These are phyloP conservation scores for Stropharia rugosoannulata DNA, from an alignment of 768 basidiomycete species.

Conservation along the genomic window DNA sequence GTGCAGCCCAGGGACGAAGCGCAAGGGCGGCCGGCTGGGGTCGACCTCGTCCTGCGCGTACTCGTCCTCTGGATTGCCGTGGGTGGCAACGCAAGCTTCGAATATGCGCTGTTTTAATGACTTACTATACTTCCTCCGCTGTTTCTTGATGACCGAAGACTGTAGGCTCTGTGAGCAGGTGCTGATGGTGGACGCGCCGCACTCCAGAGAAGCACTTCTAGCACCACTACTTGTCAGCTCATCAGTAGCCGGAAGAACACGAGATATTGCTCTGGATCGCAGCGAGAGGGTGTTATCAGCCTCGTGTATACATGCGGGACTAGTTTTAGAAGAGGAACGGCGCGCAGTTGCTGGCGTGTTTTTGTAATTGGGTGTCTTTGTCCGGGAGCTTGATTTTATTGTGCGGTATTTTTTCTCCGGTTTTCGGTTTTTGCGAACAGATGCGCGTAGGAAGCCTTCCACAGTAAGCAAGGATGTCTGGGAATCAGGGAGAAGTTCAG, in stretches of 20 bases:
- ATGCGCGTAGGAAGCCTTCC: slow-evolving; percentile 28
- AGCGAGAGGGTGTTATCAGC: not conserved
- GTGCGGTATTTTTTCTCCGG: slow-evolving; percentile 5
- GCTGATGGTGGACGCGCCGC: slow-evolving; percentile 2
- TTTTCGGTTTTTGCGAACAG: slow-evolving; percentile 6
- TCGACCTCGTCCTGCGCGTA: slow-evolving; percentile 10
- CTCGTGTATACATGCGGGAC: not conserved
- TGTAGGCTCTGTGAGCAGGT: not conserved
- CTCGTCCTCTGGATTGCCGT: slow-evolving; percentile 28
- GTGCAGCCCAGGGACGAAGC: slow-evolving; percentile 12
- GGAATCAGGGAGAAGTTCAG: not conserved
- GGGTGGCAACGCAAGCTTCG: slow-evolving; percentile 32
- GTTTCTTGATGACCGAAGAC: slow-evolving; percentile 1
- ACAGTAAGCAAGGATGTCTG: slow-evolving; percentile 20
- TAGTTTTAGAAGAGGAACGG: not conserved
- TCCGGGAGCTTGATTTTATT: slow-evolving; percentile 1
- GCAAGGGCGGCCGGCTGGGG: slow-evolving; percentile 24
- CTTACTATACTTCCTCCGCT: slow-evolving; percentile 13
- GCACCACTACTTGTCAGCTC: not conserved
- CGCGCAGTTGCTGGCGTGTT: not conserved
- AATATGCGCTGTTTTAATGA: slow-evolving; percentile 31
- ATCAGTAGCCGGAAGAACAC: not conserved
- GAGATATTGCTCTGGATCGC: slow-evolving; percentile 2
- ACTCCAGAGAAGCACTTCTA: not conserved
- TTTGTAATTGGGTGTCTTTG: not conserved